phyloP scores from a whole-genome alignment of 192 early-diverging fungal species.

The Coemansia sp. region DNA sequence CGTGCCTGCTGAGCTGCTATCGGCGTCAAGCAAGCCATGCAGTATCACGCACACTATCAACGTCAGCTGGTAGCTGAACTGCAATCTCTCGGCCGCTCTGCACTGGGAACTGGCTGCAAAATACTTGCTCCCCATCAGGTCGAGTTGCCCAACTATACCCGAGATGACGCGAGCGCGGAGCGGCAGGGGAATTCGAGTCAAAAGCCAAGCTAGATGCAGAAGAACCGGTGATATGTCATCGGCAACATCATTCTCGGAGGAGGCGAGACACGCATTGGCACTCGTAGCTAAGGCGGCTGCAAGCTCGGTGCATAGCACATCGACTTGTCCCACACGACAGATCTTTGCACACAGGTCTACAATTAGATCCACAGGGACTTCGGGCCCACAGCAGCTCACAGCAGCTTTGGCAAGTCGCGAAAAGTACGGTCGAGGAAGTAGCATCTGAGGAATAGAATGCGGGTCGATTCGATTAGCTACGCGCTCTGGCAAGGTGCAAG shows the following conservation, averaged over 20 bases:
- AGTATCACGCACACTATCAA: neutral
- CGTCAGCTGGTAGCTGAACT: conserved; percentile 1
- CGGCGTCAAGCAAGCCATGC: neutral
- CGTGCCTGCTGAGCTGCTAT: neutral
- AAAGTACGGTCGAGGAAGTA: conserved; percentile 28
- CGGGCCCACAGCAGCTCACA: neutral
- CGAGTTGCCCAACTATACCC: conserved; percentile 15
- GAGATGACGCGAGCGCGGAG: conserved; percentile 20
- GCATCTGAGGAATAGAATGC: conserved; percentile 15
- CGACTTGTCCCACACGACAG: conserved; percentile 34
- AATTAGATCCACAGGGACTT: neutral
- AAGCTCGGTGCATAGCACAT: conserved; percentile 21
- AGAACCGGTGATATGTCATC: neutral
- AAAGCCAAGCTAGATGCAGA: neutral
- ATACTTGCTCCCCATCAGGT: conserved; percentile 8
- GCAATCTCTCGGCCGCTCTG: neutral
- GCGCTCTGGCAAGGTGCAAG: conserved; percentile 36
- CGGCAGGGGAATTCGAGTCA: conserved; percentile 11
- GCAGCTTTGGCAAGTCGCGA: conserved; percentile 16
- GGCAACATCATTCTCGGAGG: neutral
- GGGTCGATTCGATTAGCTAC: conserved; percentile 35
- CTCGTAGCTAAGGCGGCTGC: conserved; percentile 19
- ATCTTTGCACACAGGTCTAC: conserved; percentile 37
- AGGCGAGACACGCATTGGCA: neutral
- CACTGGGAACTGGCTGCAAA: neutral